Conservation (phyloP, 768 basidiomycete species). For the Boletus rex-veris region DNA sequence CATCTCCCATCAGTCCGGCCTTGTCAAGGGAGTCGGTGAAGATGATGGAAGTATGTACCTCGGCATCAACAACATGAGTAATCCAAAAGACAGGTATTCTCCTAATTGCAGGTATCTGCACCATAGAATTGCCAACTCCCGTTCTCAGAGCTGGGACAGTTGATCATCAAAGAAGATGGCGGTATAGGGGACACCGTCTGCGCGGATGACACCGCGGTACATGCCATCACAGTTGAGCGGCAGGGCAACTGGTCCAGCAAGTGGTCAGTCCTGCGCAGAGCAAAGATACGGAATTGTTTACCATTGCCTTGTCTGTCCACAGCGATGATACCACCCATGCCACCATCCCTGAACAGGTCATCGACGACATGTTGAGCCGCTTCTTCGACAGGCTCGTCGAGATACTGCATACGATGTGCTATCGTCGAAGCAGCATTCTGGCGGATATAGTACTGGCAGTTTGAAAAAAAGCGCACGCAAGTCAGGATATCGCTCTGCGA, state of each 20-base stretch:
- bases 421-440: constrained; percentile 63
- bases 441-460: constrained; percentile 70
- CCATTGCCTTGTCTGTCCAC: constrained; percentile 69
- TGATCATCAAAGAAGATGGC: constrained; percentile 77
- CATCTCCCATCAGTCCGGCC: no score
- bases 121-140: not conserved
- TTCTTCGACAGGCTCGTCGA: constrained; percentile 50
- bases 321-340: constrained; percentile 72
- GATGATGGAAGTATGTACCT: no score
- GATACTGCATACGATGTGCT: constrained; percentile 61
- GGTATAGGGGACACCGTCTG: constrained; percentile 66
- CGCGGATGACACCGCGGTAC: constrained; percentile 73
- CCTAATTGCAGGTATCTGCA: no score
- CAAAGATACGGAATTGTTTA: constrained; percentile 27
- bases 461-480: not conserved
- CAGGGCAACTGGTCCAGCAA: constrained; percentile 51
- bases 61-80: no score
- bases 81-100: no score
- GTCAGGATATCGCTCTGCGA: constrained; percentile 3
- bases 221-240: constrained; percentile 76
- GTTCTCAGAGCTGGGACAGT: constrained; percentile 23
- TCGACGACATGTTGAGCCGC: constrained; percentile 57
- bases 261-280: not conserved
- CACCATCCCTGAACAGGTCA: constrained; percentile 55
- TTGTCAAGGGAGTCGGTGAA: no score